Conservation (phyloP, 169 alveolate genomes). For the Cryptosporidium parvum region DNA sequence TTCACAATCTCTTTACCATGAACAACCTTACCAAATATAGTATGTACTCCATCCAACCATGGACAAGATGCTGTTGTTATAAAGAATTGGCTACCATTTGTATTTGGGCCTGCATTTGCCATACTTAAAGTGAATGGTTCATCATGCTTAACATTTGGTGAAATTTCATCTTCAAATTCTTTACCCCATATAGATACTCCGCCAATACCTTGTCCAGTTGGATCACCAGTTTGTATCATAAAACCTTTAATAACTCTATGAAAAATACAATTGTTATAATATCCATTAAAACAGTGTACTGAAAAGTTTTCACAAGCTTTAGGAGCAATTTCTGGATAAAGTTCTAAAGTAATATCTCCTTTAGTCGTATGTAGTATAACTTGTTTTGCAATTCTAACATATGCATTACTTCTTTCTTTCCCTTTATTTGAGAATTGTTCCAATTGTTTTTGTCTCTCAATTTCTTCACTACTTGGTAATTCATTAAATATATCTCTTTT, state of each 20-base stretch:
- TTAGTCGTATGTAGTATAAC: conserved; percentile 96
- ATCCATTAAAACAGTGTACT: conserved; percentile 94
- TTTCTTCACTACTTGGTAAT: conserved; percentile 86
- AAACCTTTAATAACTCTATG: conserved; percentile 94
- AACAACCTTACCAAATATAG: conserved; percentile 97
- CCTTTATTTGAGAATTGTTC: conserved; percentile 33
- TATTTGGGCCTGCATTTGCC: conserved; percentile 99
- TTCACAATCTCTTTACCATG: conserved; percentile 94
- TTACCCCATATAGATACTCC: conserved; percentile 95
- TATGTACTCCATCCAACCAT: conserved; percentile 98
- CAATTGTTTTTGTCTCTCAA: conserved; percentile 69
- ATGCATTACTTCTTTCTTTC: conserved; percentile 40
- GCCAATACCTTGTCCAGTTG: conserved; percentile 99
- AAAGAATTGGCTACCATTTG: conserved; percentile 97
- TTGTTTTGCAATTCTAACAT: conserved; percentile 83
- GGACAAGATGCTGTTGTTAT: conserved; percentile 96
- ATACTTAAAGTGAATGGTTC: conserved; percentile 94
- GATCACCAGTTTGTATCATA: conserved; percentile 99
- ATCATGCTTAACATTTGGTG: conserved; percentile 93
- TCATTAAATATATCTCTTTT: conserved; percentile 93
- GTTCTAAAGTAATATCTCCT: conserved; percentile 96
- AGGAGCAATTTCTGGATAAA: conserved; percentile 92
- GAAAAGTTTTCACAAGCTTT: conserved; percentile 97
- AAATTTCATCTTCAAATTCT: conserved; percentile 96
- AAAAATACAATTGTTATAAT: conserved; percentile 86